A percentile compares a stretch with the other conserved stretches of the same genome.
phyloP scores from a whole-genome alignment of 2,329 filamentous ascomycete genomes.

The Fonsecaea erecta region DNA sequence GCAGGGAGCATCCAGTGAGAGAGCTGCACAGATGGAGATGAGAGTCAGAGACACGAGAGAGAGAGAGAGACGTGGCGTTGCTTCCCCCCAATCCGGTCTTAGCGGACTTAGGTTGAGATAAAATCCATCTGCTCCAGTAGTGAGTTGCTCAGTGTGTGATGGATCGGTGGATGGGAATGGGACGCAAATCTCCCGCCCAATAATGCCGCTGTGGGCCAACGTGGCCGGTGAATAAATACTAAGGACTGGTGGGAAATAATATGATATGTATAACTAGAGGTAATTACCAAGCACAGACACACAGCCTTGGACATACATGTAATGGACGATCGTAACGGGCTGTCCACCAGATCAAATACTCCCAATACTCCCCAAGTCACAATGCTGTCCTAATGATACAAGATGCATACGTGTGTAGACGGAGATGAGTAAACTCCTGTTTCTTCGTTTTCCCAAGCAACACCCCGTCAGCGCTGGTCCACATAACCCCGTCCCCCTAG shows the following conservation, averaged over 20 bases:
- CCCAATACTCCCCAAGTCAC: background rate
- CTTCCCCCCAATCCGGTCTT: slow-evolving; percentile 15
- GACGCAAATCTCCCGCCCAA: background rate
- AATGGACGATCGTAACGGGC: too few species aligned
- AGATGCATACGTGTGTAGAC: background rate
- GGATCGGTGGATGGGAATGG: background rate
- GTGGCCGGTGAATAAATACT: too few species aligned
- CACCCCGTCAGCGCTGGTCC: background rate
- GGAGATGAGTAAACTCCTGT: background rate
- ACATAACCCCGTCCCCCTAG: background rate
- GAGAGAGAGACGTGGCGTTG: background rate
- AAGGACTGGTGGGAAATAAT: too few species aligned
- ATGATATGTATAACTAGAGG: too few species aligned
- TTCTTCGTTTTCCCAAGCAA: background rate
- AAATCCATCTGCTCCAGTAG: slow-evolving; percentile 29
- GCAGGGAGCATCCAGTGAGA: background rate
- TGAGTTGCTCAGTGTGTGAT: background rate
- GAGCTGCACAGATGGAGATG: background rate
- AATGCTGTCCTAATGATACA: slow-evolving; percentile 1
- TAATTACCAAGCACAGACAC: too few species aligned
- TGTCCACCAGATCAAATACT: background rate
- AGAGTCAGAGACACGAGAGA: background rate
- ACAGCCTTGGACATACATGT: background rate
- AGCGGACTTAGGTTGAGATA: slow-evolving; percentile 21
- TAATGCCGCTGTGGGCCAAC: background rate